phyloP scores from a whole-genome alignment of 495 filamentous ascomycete genomes.

The Parathielavia hyrcaniae region DNA sequence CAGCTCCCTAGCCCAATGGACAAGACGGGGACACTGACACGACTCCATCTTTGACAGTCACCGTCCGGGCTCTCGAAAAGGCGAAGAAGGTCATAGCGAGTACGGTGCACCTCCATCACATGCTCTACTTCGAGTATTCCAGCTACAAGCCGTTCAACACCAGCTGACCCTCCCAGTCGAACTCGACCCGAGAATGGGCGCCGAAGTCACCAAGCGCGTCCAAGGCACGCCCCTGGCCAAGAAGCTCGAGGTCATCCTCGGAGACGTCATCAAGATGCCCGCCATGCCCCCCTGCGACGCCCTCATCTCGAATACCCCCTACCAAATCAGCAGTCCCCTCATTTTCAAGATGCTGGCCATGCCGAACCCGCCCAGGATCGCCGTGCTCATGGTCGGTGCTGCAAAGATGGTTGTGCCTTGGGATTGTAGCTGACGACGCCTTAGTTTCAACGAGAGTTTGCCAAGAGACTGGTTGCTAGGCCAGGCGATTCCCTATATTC shows the following conservation, averaged over 20 bases:
- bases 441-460: constrained; percentile 35
- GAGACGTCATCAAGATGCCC: constrained; percentile 82
- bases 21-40: background rate
- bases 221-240: constrained; percentile 77
- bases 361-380: constrained; percentile 61
- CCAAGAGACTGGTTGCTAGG: constrained; percentile 30
- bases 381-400: constrained; percentile 74
- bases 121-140: too few relatives aligned
- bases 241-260: constrained; percentile 74
- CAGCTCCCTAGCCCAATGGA: background rate
- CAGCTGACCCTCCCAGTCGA: constrained; percentile 50
- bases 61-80: constrained; percentile 78
- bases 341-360: constrained; percentile 85
- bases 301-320: constrained; percentile 90
- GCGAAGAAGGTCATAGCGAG: constrained; percentile 75
- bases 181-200: constrained; percentile 93
- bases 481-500: constrained; percentile 71
- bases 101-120: constrained; percentile 10
- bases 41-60: constrained; percentile 50
- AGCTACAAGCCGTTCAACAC: background rate
- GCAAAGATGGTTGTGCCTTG: background rate
- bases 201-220: constrained; percentile 90
- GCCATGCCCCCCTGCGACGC: constrained; percentile 83
- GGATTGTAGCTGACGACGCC: constrained; percentile 4
- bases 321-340: constrained; percentile 85